Evolutionary conservation across 2,329 filamentous ascomycete genomes (phyloP).

Genomic region (Sporothrix luriei): DNA sequence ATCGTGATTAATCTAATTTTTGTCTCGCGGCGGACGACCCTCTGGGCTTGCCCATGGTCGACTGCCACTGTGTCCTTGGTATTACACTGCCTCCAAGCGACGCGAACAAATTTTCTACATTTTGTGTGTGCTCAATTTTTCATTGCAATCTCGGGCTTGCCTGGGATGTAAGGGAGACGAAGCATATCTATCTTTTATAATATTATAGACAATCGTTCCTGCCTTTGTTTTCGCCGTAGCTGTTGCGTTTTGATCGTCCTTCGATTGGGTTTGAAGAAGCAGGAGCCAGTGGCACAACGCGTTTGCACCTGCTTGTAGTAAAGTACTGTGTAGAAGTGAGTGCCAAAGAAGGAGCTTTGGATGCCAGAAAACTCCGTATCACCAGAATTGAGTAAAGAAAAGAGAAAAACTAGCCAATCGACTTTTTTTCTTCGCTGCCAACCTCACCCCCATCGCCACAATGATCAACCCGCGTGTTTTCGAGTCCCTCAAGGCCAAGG

Average conservation of each 20-base stretch:
- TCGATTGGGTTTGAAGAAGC: not conserved
- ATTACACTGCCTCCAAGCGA: conserved; percentile 74
- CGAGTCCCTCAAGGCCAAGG: conserved; percentile 80
- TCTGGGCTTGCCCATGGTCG: conserved; percentile 72
- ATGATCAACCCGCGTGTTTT: conserved; percentile 85
- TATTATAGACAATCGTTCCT: not conserved
- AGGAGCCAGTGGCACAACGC: not conserved
- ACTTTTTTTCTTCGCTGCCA: not conserved
- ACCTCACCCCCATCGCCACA: not conserved
- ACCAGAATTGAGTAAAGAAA: not conserved
- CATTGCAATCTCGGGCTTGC: conserved; percentile 59
- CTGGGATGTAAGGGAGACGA: conserved; percentile 60
- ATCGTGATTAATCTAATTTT: conserved; percentile 85
- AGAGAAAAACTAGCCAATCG: not conserved
- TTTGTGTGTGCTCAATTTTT: conserved; percentile 39
- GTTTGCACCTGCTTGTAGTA: not conserved
- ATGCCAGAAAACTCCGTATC: not conserved
- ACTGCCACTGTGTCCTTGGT: conserved; percentile 70
- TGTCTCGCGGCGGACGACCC: conserved; percentile 55
- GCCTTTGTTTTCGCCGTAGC: not conserved
- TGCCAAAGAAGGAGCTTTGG: conserved; percentile 1
- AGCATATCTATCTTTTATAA: no score
- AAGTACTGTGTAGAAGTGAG: not conserved
- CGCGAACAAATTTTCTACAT: conserved; percentile 53
- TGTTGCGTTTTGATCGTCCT: not conserved